Evolutionary conservation across 2,329 filamentous ascomycete species (phyloP), one percentile per base, ranked within the genome.

Genomic region (Ceratocystis huliohia): DNA sequence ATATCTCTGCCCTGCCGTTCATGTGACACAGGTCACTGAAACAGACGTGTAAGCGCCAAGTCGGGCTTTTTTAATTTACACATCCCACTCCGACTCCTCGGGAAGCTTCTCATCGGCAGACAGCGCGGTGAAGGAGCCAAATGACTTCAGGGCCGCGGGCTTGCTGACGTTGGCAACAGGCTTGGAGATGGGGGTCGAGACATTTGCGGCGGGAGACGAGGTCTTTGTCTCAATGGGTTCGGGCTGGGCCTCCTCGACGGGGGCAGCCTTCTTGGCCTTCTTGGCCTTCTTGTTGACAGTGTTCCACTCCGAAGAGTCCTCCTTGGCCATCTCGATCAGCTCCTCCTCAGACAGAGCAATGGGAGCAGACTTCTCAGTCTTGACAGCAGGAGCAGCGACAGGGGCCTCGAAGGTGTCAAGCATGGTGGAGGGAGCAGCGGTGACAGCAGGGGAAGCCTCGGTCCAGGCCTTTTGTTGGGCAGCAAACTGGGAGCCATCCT

Each of bases 401-500:
- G 80, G 81, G 3, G 59, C 59, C 5, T 61, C 45, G 8, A 53
- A 56, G 30, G 84, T 87, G 72, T 87, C 84, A 2, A 87, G 77
- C 3, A 83, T 80, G 69, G 83, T 77, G 68, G 80, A 73, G 4
- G 74, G 10, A 63, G 74, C 74, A 73, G 68, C 74, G 71, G 48
- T 73, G 73, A 66, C 73, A 72, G 41, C 75, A 70, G 66, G 74
- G 74, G 69, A 45, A 25, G 56, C n/a, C 20, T 76, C 74, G 66
- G 75, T 76, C 78, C 79, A 81, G 57, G 75, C 75, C 41, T 78
- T 79, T 65, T 77, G 75, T 69, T 71, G 72, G 53, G 71, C 74
- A 65, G 79, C 78, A 73, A 82, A 86, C 67, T 79, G 75, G 17
- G 83, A 85, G 56, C 92, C 91, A 71, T 94, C 92, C 80, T 90